Base-by-base conservation (phyloP, 805 yeast genomes). In the Candida pseudofarinosa region DNA sequence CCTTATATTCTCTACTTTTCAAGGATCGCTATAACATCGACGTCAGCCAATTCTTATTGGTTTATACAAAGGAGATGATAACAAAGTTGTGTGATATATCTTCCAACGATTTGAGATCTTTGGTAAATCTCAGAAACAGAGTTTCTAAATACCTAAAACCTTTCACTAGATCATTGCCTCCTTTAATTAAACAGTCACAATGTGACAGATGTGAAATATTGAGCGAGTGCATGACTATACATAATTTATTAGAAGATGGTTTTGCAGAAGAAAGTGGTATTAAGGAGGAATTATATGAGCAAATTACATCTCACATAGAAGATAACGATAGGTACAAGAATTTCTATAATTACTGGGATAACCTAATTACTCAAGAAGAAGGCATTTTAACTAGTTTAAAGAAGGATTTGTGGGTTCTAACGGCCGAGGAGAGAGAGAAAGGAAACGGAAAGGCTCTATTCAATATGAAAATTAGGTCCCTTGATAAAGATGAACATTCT, bases 21-120 rank as follows among this genome's bases (percentile, higher is more conserved):
- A 79, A 80, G 37, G 98, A 93, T 48, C 67, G 95, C 19, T 91
- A 91, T 59, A 83, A 80, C 33, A 64, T 85, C 35, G 82, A 84
- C 17, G 76, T 85, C 2, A 69, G 74, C 3, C 77, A 79, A 43
- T 85, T 81, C 38, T 63, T 88, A 28, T 67, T 93, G 20, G 85
- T 85, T 5, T 93, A 90, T 60, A 82, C 96, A 0, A 81, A 81
- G 44, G 69, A 74, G 20, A 71, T 73, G 34, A 71, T 76, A 32
- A 75, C 83, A 19, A 71, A 76, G 26, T 73, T 77, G 38, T 78
- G 81, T 45, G 78, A 80, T 3, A 69, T 79, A 2, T 64, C 74
- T 20, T 58, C 64, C 8, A 64, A 71, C 8, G 95, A 89, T 43
- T 55, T 90, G 33, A 76, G 81, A 42, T 77, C 83, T 41, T 67